phyloP scores from a whole-genome alignment of 345 rosid genomes.

The Melaleuca quinquenervia region DNA sequence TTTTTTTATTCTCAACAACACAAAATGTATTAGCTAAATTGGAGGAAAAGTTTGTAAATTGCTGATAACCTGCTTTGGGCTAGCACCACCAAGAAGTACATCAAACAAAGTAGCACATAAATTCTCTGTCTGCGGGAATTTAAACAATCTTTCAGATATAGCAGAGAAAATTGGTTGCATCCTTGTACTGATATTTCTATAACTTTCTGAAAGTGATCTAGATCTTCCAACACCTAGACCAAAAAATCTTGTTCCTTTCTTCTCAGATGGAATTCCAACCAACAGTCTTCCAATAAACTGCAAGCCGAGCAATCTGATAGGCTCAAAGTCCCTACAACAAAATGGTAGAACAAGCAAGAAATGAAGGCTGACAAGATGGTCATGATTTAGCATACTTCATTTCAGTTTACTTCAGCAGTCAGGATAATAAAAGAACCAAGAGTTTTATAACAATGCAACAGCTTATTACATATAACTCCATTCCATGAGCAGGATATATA shows the following conservation, averaged over 20 bases:
- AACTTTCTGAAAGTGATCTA: conserved; percentile 46
- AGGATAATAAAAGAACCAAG: neutral
- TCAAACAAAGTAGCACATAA: conserved; percentile 89
- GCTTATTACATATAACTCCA: neutral
- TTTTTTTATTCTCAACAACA: neutral
- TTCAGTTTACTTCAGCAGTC: neutral
- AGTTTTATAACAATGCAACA: neutral
- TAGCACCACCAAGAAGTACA: conserved; percentile 97
- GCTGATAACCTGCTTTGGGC: conserved; percentile 81
- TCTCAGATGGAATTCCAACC: conserved; percentile 80
- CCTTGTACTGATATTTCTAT: conserved; percentile 43
- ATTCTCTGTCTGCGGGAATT: conserved; percentile 71
- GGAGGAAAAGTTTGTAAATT: neutral
- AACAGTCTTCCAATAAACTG: conserved; percentile 88
- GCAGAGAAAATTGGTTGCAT: conserved; percentile 61
- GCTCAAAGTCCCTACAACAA: conserved; percentile 69
- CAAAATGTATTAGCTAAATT: neutral
- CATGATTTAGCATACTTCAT: neutral
- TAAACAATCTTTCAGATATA: conserved; percentile 70
- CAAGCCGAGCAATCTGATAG: conserved; percentile 86
- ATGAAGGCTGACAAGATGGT: neutral
- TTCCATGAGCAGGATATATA: neutral
- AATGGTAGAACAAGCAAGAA: neutral
- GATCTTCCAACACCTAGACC: conserved; percentile 70
- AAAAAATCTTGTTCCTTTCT: conserved; percentile 76